Evolutionary conservation across 768 basidiomycete species (phyloP).

Genomic region (Lactarius deliciosus): DNA sequence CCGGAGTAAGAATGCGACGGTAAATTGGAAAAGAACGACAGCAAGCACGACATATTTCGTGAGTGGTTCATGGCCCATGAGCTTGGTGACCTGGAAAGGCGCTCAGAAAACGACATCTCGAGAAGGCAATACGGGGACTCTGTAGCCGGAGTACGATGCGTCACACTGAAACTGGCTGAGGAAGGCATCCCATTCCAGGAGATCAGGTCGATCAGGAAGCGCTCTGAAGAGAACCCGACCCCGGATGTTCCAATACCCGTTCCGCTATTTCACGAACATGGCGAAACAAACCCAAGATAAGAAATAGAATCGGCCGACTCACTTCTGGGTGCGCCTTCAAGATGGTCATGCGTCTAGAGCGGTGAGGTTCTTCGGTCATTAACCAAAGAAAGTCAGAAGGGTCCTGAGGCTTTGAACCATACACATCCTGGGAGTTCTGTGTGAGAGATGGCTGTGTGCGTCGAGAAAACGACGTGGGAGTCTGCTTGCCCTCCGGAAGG

Average conservation of each 20-base stretch:
- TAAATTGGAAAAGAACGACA: conserved; percentile 79
- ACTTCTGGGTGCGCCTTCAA: conserved; percentile 95
- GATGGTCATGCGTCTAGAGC: conserved; percentile 81
- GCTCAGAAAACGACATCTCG: conserved; percentile 9
- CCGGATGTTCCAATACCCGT: background rate
- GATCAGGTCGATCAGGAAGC: background rate
- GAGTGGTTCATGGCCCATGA: conserved; percentile 93
- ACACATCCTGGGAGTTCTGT: conserved; percentile 43
- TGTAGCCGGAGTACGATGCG: background rate
- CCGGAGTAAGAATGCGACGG: conserved; percentile 62
- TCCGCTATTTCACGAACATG: background rate
- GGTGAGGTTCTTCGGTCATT: conserved; percentile 97
- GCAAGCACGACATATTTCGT: conserved; percentile 88
- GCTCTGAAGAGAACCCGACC: background rate
- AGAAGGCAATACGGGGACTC: background rate
- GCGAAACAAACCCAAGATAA: background rate
- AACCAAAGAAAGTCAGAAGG: conserved; percentile 92
- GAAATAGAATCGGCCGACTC: conserved; percentile 29
- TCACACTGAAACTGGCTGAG: background rate
- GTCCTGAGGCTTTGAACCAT: conserved; percentile 63
- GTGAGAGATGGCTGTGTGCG: conserved; percentile 50
- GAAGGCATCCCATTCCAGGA: background rate
- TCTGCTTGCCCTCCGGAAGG: conserved; percentile 49
- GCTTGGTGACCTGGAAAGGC: conserved; percentile 71
- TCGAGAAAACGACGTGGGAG: conserved; percentile 43